Evolutionary conservation across 1,284 basidiomycete genomes (phyloP), one percentile per base, ranked within the genome.

Genomic region (Apiotrichum gamsii): DNA sequence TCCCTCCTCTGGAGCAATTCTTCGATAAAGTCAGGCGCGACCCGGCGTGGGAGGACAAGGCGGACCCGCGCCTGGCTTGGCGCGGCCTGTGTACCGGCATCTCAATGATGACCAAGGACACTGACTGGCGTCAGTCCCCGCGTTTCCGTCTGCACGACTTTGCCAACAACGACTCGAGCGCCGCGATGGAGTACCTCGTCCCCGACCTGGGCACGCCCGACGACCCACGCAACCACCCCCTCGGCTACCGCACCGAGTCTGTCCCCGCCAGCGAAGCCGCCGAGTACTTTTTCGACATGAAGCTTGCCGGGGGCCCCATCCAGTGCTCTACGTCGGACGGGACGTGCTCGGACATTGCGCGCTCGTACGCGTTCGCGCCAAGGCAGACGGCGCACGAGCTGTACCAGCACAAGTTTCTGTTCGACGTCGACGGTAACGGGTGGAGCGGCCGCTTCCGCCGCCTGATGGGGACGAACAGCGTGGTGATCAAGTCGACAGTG

Each of bases 1-100:
- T 72, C 42, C 74, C 74, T 11, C 76, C 76, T 3, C 65, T 76
- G 4, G 75, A 77, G 42, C 75, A 76, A 52, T 76, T 74, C 56
- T 52, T 51, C 37, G 64, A 72, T 44, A 38, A 36, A 3, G 49
- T 63, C 3, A 69, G 70, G 0, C 57, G 59, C 38, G 75, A 77
- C 51, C 70, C 70, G 3, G 49, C 56, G 15, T 77, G 75, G 75
- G 69, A 72, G 37, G 53, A 67, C 13, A 77, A 77, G 60, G 49
- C 51, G 4, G 57, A 62, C 34, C 58, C 65, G 41, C 65, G 69
- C 45, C 57, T 77, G 1, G 67, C 69, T 14, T 77, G 75, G 40
- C 53, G 69, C 51, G 74, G 74, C 14, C 66, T 68, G 32, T 67
- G 71, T 2, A 76, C 75, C 4, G 75, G 75, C 11, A 74, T 75